Evolutionary conservation across 139 green algal species (phyloP), one percentile per base, ranked within the genome.

Genomic region (Edaphochlamys debaryana): DNA sequence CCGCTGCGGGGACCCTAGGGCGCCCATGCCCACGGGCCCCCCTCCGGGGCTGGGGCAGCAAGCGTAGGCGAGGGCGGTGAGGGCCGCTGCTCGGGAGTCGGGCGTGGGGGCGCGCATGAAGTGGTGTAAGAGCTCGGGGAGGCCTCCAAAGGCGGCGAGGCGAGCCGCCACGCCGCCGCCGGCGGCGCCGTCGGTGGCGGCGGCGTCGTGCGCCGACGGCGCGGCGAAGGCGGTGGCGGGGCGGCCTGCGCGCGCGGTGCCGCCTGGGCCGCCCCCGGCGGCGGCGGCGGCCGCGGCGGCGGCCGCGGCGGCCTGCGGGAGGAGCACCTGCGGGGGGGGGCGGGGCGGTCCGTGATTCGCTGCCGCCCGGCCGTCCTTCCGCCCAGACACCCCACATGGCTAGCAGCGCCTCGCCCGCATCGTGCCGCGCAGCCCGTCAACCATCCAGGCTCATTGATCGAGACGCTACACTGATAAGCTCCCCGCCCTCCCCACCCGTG

Each of bases 61-160:
- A 54, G 45, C 45, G 5, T 81, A 45, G 20, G 48, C 45, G 45
- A 83, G 45, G 32, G 45, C 45, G 9, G 45, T 38, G 37, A 89
- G 79, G 71, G 86, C 38, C 66, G 79, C 63, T 25, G 69, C 32
- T 0, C 86, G 45, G 9, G 64, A 50, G 45, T 81, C 86, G 30
- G 86, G 68, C 15, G 79, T 85, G 25, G 80, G 80, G 2, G 86
- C 86, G 23, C 69, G 80, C 27, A 42, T 50, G 23, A 87, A 71
- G 63, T 85, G 72, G 34, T 69, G 56, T 62, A 90, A 50, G 13
- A 90, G 58, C 40, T 79, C 86, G 0, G 63, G n/a, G 50, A 89
- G 42, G 38, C 80, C 86, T 1, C 86, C 86, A 67, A 90, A 90
- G 23, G 56, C 69, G 17, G 4, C 42, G 29, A 69, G 69, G 36